Evolutionary conservation across 1,139 yeast genomes (phyloP).

Genomic region (Yamadazyma pseudoaaseri): DNA sequence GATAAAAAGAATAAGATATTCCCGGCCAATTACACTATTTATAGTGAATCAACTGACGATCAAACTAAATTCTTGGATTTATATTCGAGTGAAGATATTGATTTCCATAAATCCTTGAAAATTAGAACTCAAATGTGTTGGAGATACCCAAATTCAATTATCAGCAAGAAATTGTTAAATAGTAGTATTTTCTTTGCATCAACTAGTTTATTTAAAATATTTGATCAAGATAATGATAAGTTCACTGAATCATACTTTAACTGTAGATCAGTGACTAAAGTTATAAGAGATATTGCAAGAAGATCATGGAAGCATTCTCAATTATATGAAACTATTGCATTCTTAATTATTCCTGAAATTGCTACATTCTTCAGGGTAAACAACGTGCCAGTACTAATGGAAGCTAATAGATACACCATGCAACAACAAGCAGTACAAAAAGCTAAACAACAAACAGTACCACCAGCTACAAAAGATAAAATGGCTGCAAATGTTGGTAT

Average conservation of each 20-base stretch:
- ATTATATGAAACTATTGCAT: conserved; percentile 58
- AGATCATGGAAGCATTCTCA: conserved; percentile 84
- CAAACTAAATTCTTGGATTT: conserved; percentile 64
- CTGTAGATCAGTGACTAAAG: conserved; percentile 57
- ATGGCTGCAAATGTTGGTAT: conserved; percentile 80
- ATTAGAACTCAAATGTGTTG: conserved; percentile 86
- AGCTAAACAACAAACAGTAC: conserved; percentile 24
- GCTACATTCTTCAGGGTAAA: conserved; percentile 75
- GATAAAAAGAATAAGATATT: conserved; percentile 69
- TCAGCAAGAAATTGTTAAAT: conserved; percentile 73
- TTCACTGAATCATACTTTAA: conserved; percentile 39
- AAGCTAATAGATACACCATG: conserved; percentile 82
- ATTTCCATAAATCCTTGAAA: conserved; percentile 65
- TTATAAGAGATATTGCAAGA: conserved; percentile 84
- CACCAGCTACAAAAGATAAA: conserved; percentile 45
- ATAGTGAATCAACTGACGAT: conserved; percentile 42
- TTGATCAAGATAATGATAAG: conserved; percentile 29
- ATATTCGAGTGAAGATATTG: conserved; percentile 64
- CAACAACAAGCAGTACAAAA: conserved; percentile 44
- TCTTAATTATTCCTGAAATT: conserved; percentile 62
- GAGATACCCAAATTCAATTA: conserved; percentile 76
- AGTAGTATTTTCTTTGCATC: conserved; percentile 82
- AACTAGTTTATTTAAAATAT: conserved; percentile 40
- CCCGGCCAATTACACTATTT: conserved; percentile 48
- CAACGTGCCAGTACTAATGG: conserved; percentile 79